These are phyloP conservation scores for Emydomyces testavorans DNA, from an alignment of 2,329 filamentous ascomycete species.

Conservation along the genomic window DNA sequence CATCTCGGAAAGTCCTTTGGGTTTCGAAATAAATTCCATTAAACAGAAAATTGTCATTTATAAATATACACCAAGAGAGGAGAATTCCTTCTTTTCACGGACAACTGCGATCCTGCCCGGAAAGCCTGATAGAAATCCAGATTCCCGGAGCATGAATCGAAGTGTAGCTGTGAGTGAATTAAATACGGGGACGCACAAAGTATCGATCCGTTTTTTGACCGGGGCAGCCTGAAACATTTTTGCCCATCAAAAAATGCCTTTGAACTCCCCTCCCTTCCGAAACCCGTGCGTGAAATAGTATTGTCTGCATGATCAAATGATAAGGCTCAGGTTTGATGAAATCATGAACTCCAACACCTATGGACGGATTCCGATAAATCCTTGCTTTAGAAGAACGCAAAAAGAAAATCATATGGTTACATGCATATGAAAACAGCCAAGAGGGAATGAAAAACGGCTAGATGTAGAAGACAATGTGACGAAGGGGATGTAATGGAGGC, in stretches of 20 bases:
- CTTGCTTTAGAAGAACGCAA: constrained; percentile 13
- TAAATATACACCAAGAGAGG: constrained; percentile 26
- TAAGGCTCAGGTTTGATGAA: background rate
- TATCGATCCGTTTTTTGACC: constrained; percentile 7
- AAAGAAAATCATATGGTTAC: constrained; percentile 19
- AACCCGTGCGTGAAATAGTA: constrained; percentile 11
- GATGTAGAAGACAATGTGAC: constrained; percentile 12
- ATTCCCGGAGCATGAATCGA: background rate
- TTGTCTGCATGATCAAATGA: constrained; percentile 2
- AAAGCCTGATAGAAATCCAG: background rate
- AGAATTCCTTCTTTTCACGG: constrained; percentile 33
- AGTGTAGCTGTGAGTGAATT: background rate
- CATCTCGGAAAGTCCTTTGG: background rate
- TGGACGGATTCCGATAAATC: constrained; percentile 13
- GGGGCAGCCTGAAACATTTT: constrained; percentile 8
- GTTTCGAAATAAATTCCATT: background rate
- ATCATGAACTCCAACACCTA: constrained; percentile 20
- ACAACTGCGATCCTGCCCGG: background rate
- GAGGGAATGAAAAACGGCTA: constrained; percentile 10
- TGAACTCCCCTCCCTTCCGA: constrained; percentile 13
- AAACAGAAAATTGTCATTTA: background rate
- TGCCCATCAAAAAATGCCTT: constrained; percentile 10
- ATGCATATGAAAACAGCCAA: constrained; percentile 18
- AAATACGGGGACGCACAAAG: constrained; percentile 3
- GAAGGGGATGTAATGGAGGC: constrained; percentile 7